Evolutionary conservation across 2,329 filamentous ascomycete genomes (phyloP).

Genomic region (Calonectria honghensis): DNA sequence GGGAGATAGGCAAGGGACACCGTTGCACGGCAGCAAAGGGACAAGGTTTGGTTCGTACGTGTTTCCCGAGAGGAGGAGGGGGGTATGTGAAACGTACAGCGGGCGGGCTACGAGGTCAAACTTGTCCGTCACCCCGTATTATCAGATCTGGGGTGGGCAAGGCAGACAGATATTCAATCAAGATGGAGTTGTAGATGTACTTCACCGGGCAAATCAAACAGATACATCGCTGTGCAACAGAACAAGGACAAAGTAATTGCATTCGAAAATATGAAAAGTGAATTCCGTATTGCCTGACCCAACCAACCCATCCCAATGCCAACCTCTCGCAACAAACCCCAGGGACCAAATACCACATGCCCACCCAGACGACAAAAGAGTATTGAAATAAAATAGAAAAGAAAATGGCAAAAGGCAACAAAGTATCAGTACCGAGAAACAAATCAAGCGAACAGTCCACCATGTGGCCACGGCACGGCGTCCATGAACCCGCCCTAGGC

Average conservation of each 20-base stretch:
- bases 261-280: constrained; percentile 40
- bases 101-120: neutral
- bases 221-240: constrained; percentile 1
- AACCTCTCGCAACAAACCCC: constrained; percentile 45
- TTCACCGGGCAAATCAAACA: neutral
- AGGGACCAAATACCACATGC: constrained; percentile 38
- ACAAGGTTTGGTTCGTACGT: neutral
- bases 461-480: constrained; percentile 18
- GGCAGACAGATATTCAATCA: neutral
- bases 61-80: neutral
- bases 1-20: neutral
- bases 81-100: neutral
- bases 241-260: constrained; percentile 11
- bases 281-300: constrained; percentile 42
- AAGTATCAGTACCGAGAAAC: constrained; percentile 26
- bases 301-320: constrained; percentile 44
- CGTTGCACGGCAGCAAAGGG: neutral
- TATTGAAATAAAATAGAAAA: constrained; percentile 1
- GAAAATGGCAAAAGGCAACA: constrained; percentile 25
- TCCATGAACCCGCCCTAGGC: constrained; percentile 21
- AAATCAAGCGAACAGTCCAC: constrained; percentile 27
- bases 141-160: neutral
- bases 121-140: neutral
- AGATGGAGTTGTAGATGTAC: neutral
- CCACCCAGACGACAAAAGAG: constrained; percentile 39